Conservation (phyloP, 768 basidiomycete species). For the Lactifluus subvellereus region DNA sequence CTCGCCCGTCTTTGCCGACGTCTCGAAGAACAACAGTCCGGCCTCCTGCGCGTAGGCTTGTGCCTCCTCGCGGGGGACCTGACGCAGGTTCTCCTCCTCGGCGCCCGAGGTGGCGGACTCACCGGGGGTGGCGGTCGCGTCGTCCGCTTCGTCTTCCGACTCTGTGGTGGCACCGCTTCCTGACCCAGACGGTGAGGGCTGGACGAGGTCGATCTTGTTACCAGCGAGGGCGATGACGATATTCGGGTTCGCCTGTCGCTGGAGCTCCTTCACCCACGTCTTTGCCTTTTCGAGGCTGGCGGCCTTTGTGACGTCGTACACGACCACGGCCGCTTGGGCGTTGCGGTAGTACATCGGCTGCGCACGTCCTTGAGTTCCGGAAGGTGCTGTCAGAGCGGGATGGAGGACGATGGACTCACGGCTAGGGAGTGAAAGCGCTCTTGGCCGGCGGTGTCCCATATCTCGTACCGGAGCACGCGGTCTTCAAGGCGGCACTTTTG, state of each 20-base stretch:
- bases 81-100: conserved; percentile 71
- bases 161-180: conserved; percentile 47
- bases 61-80: conserved; percentile 92
- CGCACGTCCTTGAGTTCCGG: conserved; percentile 6
- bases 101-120: conserved; percentile 48
- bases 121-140: conserved; percentile 84
- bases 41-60: conserved; percentile 94
- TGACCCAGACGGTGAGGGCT: conserved; percentile 49
- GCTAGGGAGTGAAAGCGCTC: conserved; percentile 98
- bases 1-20: conserved; percentile 94
- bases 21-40: conserved; percentile 95
- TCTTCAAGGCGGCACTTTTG: conserved; percentile 96
- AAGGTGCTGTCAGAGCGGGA: neutral
- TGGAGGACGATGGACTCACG: conserved; percentile 39
- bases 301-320: conserved; percentile 96
- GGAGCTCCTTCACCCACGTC: conserved; percentile 99
- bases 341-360: conserved; percentile 99
- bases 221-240: conserved; percentile 98
- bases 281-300: conserved; percentile 97
- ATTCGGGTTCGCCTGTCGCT: conserved; percentile 97
- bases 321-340: conserved; percentile 95
- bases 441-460: conserved; percentile 95
- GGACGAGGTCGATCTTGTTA: conserved; percentile 93
- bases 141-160: conserved; percentile 85
- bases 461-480: conserved; percentile 88